Conservation (phyloP, 2,329 filamentous ascomycete species). For the Fusarium duplospermum region DNA sequence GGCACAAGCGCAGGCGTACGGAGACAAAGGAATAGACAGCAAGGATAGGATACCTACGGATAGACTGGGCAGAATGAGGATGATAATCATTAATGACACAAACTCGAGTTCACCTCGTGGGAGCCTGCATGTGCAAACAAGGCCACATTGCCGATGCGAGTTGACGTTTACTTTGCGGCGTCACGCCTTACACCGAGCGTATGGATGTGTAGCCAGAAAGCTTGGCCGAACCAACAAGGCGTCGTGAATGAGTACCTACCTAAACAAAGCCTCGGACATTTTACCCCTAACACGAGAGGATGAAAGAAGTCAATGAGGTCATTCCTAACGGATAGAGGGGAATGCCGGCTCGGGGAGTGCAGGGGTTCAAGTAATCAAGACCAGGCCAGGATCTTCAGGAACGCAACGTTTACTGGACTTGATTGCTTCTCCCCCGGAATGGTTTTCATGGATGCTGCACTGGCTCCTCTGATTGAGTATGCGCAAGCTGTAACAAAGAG, state of each 20-base stretch:
- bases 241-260: neutral
- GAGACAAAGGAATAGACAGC: neutral
- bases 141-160: neutral
- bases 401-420: neutral
- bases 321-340: conserved; percentile 1
- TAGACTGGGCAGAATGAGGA: neutral
- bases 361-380: neutral
- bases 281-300: neutral
- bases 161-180: neutral
- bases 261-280: neutral
- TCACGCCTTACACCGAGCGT: neutral
- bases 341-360: neutral
- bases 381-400: neutral
- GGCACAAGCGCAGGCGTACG: neutral
- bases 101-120: neutral
- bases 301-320: conserved; percentile 20
- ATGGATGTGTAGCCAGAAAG: neutral
- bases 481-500: neutral
- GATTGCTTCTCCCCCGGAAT: neutral
- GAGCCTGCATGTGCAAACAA: neutral
- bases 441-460: neutral
- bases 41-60: neutral
- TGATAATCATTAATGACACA: conserved; percentile 8
- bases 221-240: neutral
- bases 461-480: neutral